phyloP scores from a whole-genome alignment of 1,139 yeast species.

The Nakaseomyces delphensis region DNA sequence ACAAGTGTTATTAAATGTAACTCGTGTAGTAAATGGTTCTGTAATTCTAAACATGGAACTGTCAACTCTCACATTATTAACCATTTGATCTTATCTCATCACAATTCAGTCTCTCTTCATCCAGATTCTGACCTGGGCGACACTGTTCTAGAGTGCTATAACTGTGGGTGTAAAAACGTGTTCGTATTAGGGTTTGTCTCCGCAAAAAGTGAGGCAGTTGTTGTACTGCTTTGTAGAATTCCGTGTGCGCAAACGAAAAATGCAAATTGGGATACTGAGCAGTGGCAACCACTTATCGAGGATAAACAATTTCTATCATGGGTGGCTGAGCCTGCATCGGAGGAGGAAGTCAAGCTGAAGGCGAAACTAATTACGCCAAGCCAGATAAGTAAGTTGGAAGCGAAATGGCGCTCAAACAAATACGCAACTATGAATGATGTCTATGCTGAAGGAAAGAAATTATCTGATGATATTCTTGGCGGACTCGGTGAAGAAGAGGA shows the following conservation, averaged over 20 bases:
- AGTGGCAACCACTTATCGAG: slow-evolving; percentile 84
- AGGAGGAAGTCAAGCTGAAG: slow-evolving; percentile 45
- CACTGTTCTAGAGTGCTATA: slow-evolving; percentile 78
- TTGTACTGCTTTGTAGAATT: slow-evolving; percentile 76
- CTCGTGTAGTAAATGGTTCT: slow-evolving; percentile 80
- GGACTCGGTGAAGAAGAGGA: slow-evolving; percentile 38
- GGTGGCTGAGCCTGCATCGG: slow-evolving; percentile 66
- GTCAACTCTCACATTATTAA: slow-evolving; percentile 75
- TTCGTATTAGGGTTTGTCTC: slow-evolving; percentile 81
- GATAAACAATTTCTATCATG: slow-evolving; percentile 71
- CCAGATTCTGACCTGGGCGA: slow-evolving; percentile 80
- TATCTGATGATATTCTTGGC: slow-evolving; percentile 38
- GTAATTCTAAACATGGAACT: slow-evolving; percentile 61
- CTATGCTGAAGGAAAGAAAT: slow-evolving; percentile 3
- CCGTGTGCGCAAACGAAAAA: slow-evolving; percentile 81
- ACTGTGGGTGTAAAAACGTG: slow-evolving; percentile 76
- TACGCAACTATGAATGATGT: slow-evolving; percentile 42
- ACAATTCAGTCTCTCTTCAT: slow-evolving; percentile 66
- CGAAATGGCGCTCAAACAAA: slow-evolving; percentile 69
- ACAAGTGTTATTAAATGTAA: slow-evolving; percentile 68
- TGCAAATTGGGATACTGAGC: slow-evolving; percentile 74
- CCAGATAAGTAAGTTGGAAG: slow-evolving; percentile 68
- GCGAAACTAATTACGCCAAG: slow-evolving; percentile 50
- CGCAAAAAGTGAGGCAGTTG: slow-evolving; percentile 80
- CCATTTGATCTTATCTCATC: slow-evolving; percentile 76